Evolutionary conservation across 441 rosid species (phyloP), one percentile per base, ranked within the genome.

Genomic region (Bruguiera hainesii): DNA sequence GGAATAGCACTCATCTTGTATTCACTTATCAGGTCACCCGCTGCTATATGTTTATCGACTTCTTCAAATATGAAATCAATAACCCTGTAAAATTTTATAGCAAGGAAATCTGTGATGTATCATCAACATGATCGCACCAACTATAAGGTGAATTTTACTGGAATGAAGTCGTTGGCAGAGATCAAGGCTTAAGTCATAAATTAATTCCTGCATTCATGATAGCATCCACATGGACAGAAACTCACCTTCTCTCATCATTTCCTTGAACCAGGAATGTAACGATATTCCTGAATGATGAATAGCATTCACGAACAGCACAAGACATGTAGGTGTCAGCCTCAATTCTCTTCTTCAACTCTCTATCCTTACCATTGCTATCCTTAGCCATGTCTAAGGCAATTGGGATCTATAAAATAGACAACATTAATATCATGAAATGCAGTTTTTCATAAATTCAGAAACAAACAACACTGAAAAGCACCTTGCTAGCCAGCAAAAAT

Each of bases 301-400:
- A 96, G 83, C 99, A 96, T 80, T 96, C 98, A 67, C 83, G 67
- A 76, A 96, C 92, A 75, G 99, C 99, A 74, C 93, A 93, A 63
- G 82, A 85, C 99, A 88, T 96, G 75, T 96, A 96, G 57, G 23
- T 33, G 78, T 91, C 97, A 68, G 61, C 60, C 52, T 71, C 93
- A 72, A 96, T 90, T 81, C 97, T 87, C 83, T 90, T 96, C 77
- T 60, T 87, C 74, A 96, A 91, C 85, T 96, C 99, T 71, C 83
- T 80, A 74, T 90, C 99, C 75, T 93, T 89, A 23, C 96, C 94
- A 78, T 81, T 83, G 76, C 98, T 96, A 78, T 90, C 99, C 79
- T 96, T 96, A 37, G 99, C 99, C 99, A 96, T 96, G 84, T 96
- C 99, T 64, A 96, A 76, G 10, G 99, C 99, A 75, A 96, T 96